Base-by-base conservation (phyloP, 1,139 yeast species). In the Blastobotrys ciferrii region DNA sequence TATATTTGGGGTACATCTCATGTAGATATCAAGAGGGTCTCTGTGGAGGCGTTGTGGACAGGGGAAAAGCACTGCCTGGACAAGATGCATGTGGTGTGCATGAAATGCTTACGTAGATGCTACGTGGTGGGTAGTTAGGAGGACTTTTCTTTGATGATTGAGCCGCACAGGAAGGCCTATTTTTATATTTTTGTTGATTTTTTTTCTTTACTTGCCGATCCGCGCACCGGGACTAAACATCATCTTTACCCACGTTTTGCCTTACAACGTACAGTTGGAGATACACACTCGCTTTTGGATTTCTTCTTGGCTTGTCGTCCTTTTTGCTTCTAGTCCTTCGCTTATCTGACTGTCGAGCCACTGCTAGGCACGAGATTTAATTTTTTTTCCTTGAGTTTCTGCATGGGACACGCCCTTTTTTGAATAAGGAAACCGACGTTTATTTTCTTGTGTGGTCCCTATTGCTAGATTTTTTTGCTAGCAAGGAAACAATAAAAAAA, bases 261-360 rank as follows among this genome's bases (percentile, higher is more conserved):
- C 28, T 36, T 36, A 36, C 25, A 17, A 36, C 14, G 28, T 9
- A 5, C 12, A 7, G 11, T 36, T 12, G 28, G 28, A 23, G 28
- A 23, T 23, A 23, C 28, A 23, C 28, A 9, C 28, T 23, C 28
- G 28, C 28, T 23, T 23, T n/a, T n/a, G n/a, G n/a, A 9, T 23
- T 23, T 6, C 28, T 23, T 9, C 9, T 23, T 6, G 9, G 5
- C 19, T 36, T 18, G 18, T 36, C 28, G 28, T 4, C 12, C 13
- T 36, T 19, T 19, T 18, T 3, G 28, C 5, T 23, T 36, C 40
- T 36, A 7, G 40, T 36, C 40, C 40, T 19, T 36, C 40, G 40
- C 40, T 36, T 36, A 36, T 36, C 14, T 23, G 9, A 23, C 28
- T 36, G 14, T 36, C 28, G 19, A 11, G 14, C 6, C 11, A 7